Evolutionary conservation across 2,329 filamentous ascomycete genomes (phyloP).

Genomic region (Endocalyx cinctus): DNA sequence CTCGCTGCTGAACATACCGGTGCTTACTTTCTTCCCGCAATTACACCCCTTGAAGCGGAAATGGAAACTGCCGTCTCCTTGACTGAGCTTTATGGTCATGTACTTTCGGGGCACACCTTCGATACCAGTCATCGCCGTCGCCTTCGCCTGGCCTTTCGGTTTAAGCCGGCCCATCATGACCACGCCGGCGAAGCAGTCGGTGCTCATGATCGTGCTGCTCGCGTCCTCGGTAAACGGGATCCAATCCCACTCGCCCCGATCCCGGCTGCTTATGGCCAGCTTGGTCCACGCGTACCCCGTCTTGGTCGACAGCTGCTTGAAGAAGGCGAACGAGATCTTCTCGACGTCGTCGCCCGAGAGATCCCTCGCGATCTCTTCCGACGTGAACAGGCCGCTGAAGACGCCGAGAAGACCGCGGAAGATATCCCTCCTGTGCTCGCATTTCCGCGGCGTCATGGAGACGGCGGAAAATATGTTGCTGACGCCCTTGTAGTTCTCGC

Average conservation of each 20-base stretch:
- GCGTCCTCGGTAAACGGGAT: constrained; percentile 19
- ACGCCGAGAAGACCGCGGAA: constrained; percentile 23
- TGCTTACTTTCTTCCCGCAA: constrained; percentile 6
- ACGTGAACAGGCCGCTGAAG: constrained; percentile 21
- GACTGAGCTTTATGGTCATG: constrained; percentile 19
- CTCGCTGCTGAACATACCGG: constrained; percentile 6
- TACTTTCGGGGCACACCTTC: constrained; percentile 16
- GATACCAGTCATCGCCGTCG: constrained; percentile 14
- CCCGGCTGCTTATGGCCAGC: constrained; percentile 21
- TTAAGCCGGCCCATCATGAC: constrained; percentile 18
- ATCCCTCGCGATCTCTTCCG: constrained; percentile 11
- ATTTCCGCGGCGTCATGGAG: constrained; percentile 20
- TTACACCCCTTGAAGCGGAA: constrained; percentile 21
- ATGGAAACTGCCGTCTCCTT: constrained; percentile 15
- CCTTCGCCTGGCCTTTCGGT: constrained; percentile 4
- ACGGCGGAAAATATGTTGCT: constrained; percentile 30
- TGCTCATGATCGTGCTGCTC: constrained; percentile 14
- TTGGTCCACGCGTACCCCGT: constrained; percentile 23
- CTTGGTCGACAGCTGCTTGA: constrained; percentile 20
- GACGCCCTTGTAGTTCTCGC: constrained; percentile 25
- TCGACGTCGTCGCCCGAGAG: constrained; percentile 8
- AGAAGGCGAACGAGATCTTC: constrained; percentile 22
- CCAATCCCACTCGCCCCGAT: constrained; percentile 21
- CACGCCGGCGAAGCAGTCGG: constrained; percentile 22
- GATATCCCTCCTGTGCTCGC: constrained; percentile 10